These are phyloP conservation scores for Vitellaria paradoxa DNA, from an alignment of 179 eudicot genomes.

Conservation along the genomic window DNA sequence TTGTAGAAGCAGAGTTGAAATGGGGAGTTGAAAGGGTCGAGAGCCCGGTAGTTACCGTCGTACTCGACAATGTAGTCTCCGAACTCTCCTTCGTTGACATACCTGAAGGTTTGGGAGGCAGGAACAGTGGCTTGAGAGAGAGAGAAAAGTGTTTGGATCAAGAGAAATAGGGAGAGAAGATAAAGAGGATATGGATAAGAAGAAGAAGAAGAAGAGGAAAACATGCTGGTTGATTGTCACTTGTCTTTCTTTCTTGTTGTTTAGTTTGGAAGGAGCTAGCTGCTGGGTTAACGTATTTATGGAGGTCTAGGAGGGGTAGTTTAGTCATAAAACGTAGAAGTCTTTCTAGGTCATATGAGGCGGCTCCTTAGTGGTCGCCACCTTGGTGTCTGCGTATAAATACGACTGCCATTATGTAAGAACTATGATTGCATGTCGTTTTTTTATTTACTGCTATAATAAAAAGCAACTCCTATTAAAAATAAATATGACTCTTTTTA, in stretches of 20 bases:
- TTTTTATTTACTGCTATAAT: too few species aligned
- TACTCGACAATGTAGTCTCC: conserved; percentile 54
- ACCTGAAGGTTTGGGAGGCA: conserved; percentile 42
- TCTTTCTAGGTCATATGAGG: not conserved
- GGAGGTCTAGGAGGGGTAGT: not conserved
- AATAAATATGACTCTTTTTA: too few species aligned
- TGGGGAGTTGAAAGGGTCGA: conserved; percentile 29
- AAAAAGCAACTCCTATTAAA: too few species aligned
- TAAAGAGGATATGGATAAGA: not conserved
- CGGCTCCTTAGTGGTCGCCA: too few species aligned
- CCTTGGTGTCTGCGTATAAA: too few species aligned
- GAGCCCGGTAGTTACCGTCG: conserved; percentile 37
- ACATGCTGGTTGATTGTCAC: conserved; percentile 5
- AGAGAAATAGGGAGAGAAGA: conserved; percentile 6
- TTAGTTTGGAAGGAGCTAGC: not conserved
- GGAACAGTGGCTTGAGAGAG: conserved; percentile 39
- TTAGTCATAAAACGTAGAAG: not conserved
- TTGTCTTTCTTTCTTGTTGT: not conserved
- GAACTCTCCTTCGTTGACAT: conserved; percentile 46
- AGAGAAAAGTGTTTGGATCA: conserved; percentile 6
- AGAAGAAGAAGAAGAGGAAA: not conserved
- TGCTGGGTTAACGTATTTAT: not conserved
- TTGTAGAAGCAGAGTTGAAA: conserved; percentile 47
- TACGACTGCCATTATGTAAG: too few species aligned
- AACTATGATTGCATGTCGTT: too few species aligned